Percentiles rank a stretch among this genome's conserved stretches.
phyloP scores from a whole-genome alignment of 306 rosid genomes.

The Lablab purpureus region DNA sequence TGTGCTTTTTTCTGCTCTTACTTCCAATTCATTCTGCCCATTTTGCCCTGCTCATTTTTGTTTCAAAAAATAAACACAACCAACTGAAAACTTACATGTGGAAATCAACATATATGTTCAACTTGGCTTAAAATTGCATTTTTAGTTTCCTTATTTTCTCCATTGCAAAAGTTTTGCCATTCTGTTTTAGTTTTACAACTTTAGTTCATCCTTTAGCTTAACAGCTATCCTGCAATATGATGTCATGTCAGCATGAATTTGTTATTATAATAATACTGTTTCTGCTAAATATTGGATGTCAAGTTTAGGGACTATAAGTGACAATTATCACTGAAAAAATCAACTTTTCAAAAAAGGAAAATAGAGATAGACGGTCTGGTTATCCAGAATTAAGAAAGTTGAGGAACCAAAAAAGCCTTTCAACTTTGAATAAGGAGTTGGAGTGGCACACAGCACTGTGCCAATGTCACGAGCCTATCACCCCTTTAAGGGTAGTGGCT shows the following conservation, averaged over 20 bases:
- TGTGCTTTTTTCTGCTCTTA: slow-evolving; percentile 35
- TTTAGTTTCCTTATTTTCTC: background rate
- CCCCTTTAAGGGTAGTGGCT: slow-evolving; percentile 30
- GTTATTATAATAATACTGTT: no score
- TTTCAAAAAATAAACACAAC: background rate
- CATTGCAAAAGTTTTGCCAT: background rate
- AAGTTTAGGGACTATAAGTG: background rate
- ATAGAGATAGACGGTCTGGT: background rate
- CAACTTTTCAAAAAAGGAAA: background rate
- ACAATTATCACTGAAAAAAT: background rate
- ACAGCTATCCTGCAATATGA: background rate
- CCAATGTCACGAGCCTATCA: slow-evolving; percentile 43
- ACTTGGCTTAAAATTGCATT: background rate
- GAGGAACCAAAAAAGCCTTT: background rate
- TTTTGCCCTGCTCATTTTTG: background rate
- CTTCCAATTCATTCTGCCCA: slow-evolving; percentile 36
- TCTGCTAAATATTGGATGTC: background rate
- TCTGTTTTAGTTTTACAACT: background rate
- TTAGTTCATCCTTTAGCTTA: background rate
- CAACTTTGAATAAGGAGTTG: slow-evolving; percentile 15
- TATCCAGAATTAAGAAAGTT: background rate
- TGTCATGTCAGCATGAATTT: background rate
- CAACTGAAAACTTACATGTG: background rate
- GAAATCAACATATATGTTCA: background rate
- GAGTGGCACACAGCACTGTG: background rate